Evolutionary conservation across 495 filamentous ascomycete genomes (phyloP).

Genomic region (Xylaria telfairii): DNA sequence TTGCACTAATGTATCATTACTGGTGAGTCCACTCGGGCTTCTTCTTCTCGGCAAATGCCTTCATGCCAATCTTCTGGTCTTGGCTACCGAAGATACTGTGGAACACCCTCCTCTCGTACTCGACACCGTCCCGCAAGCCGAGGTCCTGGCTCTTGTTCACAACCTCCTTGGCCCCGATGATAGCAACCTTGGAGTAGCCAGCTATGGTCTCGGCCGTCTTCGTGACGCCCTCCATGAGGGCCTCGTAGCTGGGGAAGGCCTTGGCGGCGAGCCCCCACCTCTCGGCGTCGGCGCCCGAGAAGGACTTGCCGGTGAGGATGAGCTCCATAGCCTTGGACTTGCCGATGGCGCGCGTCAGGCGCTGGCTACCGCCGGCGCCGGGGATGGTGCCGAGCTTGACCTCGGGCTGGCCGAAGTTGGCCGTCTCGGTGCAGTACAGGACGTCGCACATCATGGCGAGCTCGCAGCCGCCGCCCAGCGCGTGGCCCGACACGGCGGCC

Average conservation of each 20-base stretch:
- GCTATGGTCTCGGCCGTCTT: conserved; percentile 90
- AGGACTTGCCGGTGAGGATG: conserved; percentile 84
- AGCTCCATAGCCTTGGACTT: conserved; percentile 94
- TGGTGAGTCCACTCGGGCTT: conserved; percentile 90
- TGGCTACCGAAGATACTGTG: conserved; percentile 88
- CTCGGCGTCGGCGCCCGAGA: conserved; percentile 80
- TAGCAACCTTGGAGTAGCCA: conserved; percentile 75
- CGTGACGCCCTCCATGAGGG: conserved; percentile 77
- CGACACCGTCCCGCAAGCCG: conserved; percentile 83
- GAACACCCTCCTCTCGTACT: conserved; percentile 92
- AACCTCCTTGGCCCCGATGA: conserved; percentile 94
- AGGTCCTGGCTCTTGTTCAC: conserved; percentile 97
- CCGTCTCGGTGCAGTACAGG: conserved; percentile 81
- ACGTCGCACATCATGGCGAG: conserved; percentile 98
- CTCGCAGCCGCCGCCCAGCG: conserved; percentile 94
- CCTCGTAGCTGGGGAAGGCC: conserved; percentile 80
- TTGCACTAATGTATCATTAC: conserved; percentile 45
- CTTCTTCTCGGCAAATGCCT: conserved; percentile 92
- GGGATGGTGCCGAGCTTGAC: conserved; percentile 93
- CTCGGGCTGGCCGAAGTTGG: conserved; percentile 95
- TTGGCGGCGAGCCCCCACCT: conserved; percentile 89
- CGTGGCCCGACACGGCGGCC: conserved; percentile 91
- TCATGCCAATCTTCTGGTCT: conserved; percentile 99
- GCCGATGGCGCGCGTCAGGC: conserved; percentile 85
- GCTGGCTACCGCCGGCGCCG: conserved; percentile 88